A percentile compares a stretch with the other conserved stretches of the same genome.
Conservation (phyloP, 116 monocot genomes). For the Papilionanthe hybrid region DNA sequence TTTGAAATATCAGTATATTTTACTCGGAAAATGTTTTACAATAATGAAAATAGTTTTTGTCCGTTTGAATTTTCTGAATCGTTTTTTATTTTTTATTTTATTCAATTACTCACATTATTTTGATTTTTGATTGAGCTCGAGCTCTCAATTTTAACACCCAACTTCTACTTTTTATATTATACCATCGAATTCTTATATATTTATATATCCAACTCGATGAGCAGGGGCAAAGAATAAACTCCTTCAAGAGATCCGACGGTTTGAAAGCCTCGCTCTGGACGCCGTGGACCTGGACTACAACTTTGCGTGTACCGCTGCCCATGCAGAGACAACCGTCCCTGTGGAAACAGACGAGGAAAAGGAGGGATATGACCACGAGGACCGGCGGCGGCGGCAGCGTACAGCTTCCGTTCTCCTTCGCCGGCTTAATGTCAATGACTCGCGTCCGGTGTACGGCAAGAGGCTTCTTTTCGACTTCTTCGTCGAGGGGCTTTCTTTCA, state of each 20-base stretch:
- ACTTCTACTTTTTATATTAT: no score
- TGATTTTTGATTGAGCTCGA: no score
- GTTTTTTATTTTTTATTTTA: no score
- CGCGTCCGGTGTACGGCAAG: neutral
- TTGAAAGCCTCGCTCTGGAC: slow-evolving; percentile 32
- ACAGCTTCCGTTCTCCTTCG: neutral
- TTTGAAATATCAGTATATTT: no score
- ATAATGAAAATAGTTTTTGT: no score
- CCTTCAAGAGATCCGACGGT: slow-evolving; percentile 40
- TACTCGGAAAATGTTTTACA: no score
- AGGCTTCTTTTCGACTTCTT: slow-evolving; percentile 3
- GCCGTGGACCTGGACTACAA: slow-evolving; percentile 16
- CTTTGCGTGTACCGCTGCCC: slow-evolving; percentile 6
- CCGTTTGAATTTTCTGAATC: no score
- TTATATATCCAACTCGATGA: neutral
- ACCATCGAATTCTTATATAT: no score
- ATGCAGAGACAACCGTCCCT: neutral
- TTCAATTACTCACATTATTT: no score
- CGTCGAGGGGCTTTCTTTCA: neutral
- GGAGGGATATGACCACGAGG: no score
- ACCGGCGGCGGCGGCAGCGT: neutral
- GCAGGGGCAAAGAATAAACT: slow-evolving; percentile 42
- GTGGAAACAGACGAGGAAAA: slow-evolving; percentile 7
- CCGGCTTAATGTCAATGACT: neutral
- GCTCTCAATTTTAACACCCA: no score